phyloP scores from a whole-genome alignment of 345 rosid species.

The Lenwebbia sp. region DNA sequence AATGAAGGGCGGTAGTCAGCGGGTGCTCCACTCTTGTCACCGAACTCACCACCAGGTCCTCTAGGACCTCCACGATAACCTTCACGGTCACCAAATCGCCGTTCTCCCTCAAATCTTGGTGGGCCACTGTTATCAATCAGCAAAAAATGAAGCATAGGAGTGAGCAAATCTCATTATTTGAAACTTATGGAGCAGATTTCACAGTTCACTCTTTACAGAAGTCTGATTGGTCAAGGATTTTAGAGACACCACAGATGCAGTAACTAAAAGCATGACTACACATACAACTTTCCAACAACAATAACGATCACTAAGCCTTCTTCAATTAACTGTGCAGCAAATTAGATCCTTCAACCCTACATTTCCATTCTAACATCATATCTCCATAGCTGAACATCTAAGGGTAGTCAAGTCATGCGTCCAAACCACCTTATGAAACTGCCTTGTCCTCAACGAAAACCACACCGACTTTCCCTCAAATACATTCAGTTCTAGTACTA shows the following conservation, averaged over 20 bases:
- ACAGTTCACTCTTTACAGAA: neutral
- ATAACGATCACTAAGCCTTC: neutral
- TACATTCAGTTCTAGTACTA: neutral
- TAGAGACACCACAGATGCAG: neutral
- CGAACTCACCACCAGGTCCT: constrained; percentile 58
- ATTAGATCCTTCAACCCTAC: neutral
- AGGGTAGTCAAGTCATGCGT: neutral
- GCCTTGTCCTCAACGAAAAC: neutral
- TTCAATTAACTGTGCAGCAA: neutral
- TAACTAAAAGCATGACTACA: neutral
- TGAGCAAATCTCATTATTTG: neutral
- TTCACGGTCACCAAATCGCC: constrained; percentile 69
- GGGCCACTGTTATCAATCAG: constrained; percentile 42
- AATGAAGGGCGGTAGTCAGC: constrained; percentile 77
- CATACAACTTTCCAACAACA: neutral
- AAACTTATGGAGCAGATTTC: neutral
- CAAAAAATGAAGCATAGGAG: neutral
- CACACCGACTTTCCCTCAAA: neutral
- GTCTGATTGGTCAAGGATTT: neutral
- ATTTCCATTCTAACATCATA: neutral
- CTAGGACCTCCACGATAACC: constrained; percentile 84
- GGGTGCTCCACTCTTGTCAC: constrained; percentile 89
- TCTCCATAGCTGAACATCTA: neutral
- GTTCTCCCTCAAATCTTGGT: constrained; percentile 72
- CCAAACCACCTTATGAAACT: neutral